phyloP scores from a whole-genome alignment of 1,139 yeast species.

The Suhomyces bribrorum region DNA sequence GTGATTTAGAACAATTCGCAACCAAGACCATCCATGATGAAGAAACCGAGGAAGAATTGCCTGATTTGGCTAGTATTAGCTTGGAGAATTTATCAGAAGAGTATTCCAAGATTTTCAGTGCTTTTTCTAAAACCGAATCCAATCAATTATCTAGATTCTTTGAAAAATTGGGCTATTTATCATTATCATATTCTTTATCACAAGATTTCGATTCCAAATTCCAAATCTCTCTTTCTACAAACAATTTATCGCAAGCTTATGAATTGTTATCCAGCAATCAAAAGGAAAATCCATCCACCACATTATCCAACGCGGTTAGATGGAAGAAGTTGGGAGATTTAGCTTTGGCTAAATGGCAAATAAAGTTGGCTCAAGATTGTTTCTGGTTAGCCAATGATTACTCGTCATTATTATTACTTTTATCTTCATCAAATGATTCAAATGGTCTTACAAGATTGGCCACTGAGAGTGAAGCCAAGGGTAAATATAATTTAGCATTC shows the following conservation, averaged over 20 bases:
- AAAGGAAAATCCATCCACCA: slow-evolving; percentile 45
- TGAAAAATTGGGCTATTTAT: slow-evolving; percentile 86
- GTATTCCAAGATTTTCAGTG: slow-evolving; percentile 39
- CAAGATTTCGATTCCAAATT: slow-evolving; percentile 86
- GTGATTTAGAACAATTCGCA: slow-evolving; percentile 66
- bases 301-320: slow-evolving; percentile 48
- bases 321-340: slow-evolving; percentile 94
- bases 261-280: slow-evolving; percentile 63
- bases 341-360: slow-evolving; percentile 76
- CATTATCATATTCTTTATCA: slow-evolving; percentile 79
- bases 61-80: slow-evolving; percentile 59
- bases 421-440: slow-evolving; percentile 77
- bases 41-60: slow-evolving; percentile 41
- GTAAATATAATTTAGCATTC: slow-evolving; percentile 89
- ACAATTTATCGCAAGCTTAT: slow-evolving; percentile 70
- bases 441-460: slow-evolving; percentile 64
- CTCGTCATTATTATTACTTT: slow-evolving; percentile 76
- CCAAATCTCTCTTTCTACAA: slow-evolving; percentile 68
- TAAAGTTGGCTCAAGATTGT: slow-evolving; percentile 77
- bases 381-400: slow-evolving; percentile 80
- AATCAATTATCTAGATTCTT: slow-evolving; percentile 86
- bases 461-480: slow-evolving; percentile 60
- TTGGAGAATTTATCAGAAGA: slow-evolving; percentile 63
- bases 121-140: slow-evolving; percentile 66
- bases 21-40: slow-evolving; percentile 34